These are phyloP conservation scores for Rosa multiflora DNA, from an alignment of 306 rosid genomes.

Conservation along the genomic window DNA sequence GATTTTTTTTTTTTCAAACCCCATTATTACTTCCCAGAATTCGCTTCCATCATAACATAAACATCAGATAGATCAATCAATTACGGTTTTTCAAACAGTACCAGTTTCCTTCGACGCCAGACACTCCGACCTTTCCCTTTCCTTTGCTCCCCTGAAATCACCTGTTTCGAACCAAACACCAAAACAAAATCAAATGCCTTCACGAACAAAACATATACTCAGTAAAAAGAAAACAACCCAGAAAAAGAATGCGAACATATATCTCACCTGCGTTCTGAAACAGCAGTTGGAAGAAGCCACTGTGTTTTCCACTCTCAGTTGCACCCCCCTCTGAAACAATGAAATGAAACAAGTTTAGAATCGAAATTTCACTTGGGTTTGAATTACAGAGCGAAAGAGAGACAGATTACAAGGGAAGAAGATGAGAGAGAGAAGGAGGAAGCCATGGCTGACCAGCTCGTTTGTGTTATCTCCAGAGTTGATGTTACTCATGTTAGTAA, in stretches of 20 bases:
- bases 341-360: neutral
- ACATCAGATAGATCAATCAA: neutral
- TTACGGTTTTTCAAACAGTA: conserved; percentile 16
- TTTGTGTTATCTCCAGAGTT: conserved; percentile 2
- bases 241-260: neutral
- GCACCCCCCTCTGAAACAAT: conserved; percentile 47
- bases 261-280: conserved; percentile 45
- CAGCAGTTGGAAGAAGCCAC: conserved; percentile 34
- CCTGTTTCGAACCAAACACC: conserved; percentile 29
- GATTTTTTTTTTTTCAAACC: neutral
- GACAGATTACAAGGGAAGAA: conserved; percentile 29
- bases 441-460: conserved; percentile 45
- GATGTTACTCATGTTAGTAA: neutral
- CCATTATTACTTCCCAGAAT: neutral
- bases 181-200: neutral
- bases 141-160: conserved; percentile 48
- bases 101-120: conserved; percentile 90
- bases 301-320: conserved; percentile 38
- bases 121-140: conserved; percentile 52
- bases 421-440: conserved; percentile 31
- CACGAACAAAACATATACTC: neutral
- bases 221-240: neutral
- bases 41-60: neutral
- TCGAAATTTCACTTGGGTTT: neutral
- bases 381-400: conserved; percentile 19